Percentiles rank a stretch among this genome's conserved stretches.
phyloP scores from a whole-genome alignment of 1,139 yeast genomes.

The Taphrina confusa region DNA sequence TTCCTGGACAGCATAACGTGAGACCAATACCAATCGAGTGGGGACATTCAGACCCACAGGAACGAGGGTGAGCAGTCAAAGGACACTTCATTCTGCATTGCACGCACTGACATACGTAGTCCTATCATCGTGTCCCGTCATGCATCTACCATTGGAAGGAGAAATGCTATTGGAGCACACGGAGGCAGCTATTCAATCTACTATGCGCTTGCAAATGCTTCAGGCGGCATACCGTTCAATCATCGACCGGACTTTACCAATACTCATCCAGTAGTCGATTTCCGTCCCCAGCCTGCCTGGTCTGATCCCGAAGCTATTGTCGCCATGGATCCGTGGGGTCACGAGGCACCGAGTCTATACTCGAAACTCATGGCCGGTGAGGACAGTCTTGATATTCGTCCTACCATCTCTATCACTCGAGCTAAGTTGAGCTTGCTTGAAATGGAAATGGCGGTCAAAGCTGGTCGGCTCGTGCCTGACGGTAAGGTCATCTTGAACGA shows the following conservation, averaged over 20 bases:
- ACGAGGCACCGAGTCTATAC: slow-evolving; percentile 60
- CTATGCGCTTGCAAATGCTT: slow-evolving; percentile 62
- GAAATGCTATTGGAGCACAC: slow-evolving; percentile 63
- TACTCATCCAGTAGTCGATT: slow-evolving; percentile 60
- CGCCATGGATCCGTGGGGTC: slow-evolving; percentile 64
- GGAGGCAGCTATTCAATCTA: slow-evolving; percentile 62
- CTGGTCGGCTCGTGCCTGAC: slow-evolving; percentile 57
- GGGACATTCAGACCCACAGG: slow-evolving; percentile 53
- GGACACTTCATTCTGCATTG: background rate
- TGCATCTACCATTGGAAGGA: slow-evolving; percentile 46
- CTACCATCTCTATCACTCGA: slow-evolving; percentile 63
- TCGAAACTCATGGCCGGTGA: slow-evolving; percentile 48
- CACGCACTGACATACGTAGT: background rate
- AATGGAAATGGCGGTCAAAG: slow-evolving; percentile 56
- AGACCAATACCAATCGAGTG: slow-evolving; percentile 55
- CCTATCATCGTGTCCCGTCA: slow-evolving; percentile 54
- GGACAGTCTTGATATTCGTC: slow-evolving; percentile 57
- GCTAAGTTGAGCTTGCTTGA: slow-evolving; percentile 62
- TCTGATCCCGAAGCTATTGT: slow-evolving; percentile 57
- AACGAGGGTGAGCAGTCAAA: slow-evolving; percentile 58
- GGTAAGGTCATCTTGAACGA: slow-evolving; percentile 59
- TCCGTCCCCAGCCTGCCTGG: slow-evolving; percentile 60
- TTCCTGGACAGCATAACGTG: slow-evolving; percentile 54
- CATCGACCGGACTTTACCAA: slow-evolving; percentile 62
- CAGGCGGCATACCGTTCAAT: slow-evolving; percentile 55